phyloP scores from a whole-genome alignment of 208 protist species.

The Ichthyophonus hoferi region DNA sequence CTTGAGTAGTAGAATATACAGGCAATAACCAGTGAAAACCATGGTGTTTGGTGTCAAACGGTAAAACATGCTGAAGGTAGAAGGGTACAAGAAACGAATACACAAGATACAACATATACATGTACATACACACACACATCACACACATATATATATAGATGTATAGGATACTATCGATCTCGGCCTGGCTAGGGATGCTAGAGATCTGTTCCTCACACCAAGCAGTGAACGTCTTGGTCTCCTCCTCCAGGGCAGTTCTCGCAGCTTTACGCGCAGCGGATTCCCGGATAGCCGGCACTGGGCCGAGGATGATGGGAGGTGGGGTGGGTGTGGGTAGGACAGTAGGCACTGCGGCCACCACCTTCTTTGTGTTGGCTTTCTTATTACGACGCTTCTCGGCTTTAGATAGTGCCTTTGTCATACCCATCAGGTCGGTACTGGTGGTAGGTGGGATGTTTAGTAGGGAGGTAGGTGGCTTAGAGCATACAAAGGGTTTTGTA shows the following conservation, averaged over 20 bases:
- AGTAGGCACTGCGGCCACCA: not conserved
- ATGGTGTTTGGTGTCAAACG: too few relatives aligned
- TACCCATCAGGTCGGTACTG: not conserved
- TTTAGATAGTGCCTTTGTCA: not conserved
- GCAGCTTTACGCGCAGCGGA: not conserved
- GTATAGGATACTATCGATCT: constrained; percentile 3
- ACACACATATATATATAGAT: too few relatives aligned
- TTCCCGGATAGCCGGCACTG: not conserved
- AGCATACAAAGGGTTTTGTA: too few relatives aligned
- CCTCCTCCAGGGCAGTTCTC: not conserved
- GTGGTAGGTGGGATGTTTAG: too few relatives aligned
- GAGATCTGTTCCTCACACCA: not conserved
- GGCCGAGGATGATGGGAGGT: not conserved
- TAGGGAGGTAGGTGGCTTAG: too few relatives aligned
- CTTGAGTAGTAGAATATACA: too few relatives aligned
- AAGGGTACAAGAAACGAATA: too few relatives aligned
- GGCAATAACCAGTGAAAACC: too few relatives aligned
- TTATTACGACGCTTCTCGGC: not conserved
- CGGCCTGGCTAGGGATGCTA: not conserved
- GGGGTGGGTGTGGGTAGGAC: not conserved
- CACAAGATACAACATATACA: too few relatives aligned
- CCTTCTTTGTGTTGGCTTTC: not conserved
- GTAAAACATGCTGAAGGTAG: too few relatives aligned
- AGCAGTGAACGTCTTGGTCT: not conserved
- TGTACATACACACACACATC: too few relatives aligned